Conservation (phyloP, 169 alveolate genomes). For the Theileria parva region DNA sequence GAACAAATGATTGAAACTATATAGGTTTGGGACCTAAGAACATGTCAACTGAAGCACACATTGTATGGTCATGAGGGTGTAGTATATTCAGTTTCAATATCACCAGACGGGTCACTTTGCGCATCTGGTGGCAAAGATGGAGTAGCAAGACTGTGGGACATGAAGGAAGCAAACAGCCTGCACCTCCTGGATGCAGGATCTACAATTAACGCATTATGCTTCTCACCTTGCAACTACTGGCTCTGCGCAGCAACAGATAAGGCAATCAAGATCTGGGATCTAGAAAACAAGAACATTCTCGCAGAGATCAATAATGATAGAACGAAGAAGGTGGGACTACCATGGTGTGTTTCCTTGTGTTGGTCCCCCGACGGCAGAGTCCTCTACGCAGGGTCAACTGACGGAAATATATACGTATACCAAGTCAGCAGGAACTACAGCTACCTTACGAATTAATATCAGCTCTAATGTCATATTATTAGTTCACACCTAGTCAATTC, state of each 20-base stretch:
- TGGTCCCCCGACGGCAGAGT: constrained; percentile 93
- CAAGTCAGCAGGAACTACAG: constrained; percentile 75
- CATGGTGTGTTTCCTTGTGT: constrained; percentile 92
- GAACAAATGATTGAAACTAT: background rate
- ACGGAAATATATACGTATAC: constrained; percentile 89
- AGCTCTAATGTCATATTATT: constrained; percentile 9
- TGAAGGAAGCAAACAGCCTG: constrained; percentile 92
- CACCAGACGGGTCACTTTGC: constrained; percentile 96
- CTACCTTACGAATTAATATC: constrained; percentile 46
- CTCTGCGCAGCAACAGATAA: constrained; percentile 94
- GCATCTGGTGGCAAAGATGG: constrained; percentile 99
- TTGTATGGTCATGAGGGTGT: constrained; percentile 95
- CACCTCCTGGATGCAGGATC: constrained; percentile 90
- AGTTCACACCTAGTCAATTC: background rate
- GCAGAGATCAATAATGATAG: constrained; percentile 88
- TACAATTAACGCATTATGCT: constrained; percentile 91
- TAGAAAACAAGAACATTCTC: constrained; percentile 90
- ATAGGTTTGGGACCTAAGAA: constrained; percentile 91
- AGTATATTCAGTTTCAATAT: constrained; percentile 91
- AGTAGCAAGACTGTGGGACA: constrained; percentile 94
- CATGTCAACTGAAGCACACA: constrained; percentile 90
- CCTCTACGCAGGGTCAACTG: constrained; percentile 91
- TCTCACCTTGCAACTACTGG: constrained; percentile 96
- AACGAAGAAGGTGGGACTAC: constrained; percentile 88
- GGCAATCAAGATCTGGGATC: constrained; percentile 91